These are phyloP conservation scores for Rostrohypoxylon terebratum DNA, from an alignment of 495 filamentous ascomycete genomes.

Conservation along the genomic window DNA sequence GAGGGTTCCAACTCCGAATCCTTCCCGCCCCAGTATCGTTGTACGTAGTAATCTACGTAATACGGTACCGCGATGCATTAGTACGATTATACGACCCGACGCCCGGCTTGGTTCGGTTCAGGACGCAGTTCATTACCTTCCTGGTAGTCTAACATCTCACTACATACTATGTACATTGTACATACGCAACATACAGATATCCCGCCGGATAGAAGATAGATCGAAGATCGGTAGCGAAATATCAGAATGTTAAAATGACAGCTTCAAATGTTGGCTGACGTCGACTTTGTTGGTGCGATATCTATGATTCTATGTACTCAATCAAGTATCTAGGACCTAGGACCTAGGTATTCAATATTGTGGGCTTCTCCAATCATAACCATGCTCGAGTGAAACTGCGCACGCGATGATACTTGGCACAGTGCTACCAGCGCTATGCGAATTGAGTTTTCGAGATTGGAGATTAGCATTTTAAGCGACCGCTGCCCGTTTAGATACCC, in stretches of 20 bases:
- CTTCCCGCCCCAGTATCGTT: constrained; percentile 12
- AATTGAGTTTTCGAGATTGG: constrained; percentile 27
- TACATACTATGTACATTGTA: too few relatives aligned
- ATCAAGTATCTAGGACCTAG: not conserved
- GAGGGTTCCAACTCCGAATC: constrained; percentile 18
- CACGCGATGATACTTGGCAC: not conserved
- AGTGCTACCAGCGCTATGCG: constrained; percentile 3
- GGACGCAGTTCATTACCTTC: not conserved
- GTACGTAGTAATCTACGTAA: not conserved
- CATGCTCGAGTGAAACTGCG: not conserved
- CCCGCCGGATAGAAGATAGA: not conserved
- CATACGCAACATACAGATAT: not conserved
- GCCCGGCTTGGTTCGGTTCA: not conserved
- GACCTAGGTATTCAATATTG: not conserved
- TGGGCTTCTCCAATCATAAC: constrained; percentile 19
- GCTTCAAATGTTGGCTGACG: too few relatives aligned
- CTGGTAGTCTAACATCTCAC: not conserved
- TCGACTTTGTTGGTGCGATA: not conserved
- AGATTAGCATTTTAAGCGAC: constrained; percentile 11
- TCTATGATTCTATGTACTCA: too few relatives aligned
- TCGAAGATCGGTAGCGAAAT: not conserved
- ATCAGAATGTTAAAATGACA: not conserved
- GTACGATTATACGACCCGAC: constrained; percentile 10
- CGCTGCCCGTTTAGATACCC: not conserved
- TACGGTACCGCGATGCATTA: constrained; percentile 14